phyloP scores from a whole-genome alignment of 495 filamentous ascomycete species.

The Aspergillus cavernicola region DNA sequence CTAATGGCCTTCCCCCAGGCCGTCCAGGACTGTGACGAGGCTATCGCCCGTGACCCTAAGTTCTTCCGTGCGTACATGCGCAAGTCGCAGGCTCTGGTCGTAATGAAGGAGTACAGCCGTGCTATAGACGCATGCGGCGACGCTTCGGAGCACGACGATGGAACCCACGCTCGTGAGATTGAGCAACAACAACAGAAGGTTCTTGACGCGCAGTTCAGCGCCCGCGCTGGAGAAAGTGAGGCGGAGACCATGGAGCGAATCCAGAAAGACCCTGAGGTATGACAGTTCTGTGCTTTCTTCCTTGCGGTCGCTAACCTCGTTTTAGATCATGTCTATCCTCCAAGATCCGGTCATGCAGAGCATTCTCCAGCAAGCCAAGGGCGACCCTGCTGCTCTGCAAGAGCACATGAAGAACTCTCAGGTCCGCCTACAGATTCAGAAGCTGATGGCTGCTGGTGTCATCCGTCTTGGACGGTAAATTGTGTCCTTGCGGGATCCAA shows the following conservation, averaged over 20 bases:
- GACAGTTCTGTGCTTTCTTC: no score
- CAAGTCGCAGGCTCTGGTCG: constrained; percentile 88
- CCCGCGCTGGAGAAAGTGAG: constrained; percentile 91
- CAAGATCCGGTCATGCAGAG: constrained; percentile 96
- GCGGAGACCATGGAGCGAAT: constrained; percentile 92
- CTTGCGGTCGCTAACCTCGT: no score
- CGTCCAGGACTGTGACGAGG: constrained; percentile 86
- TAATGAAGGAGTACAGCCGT: constrained; percentile 96
- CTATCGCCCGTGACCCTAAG: constrained; percentile 83
- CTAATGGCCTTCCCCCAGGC: constrained; percentile 91
- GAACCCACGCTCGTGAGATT: constrained; percentile 81
- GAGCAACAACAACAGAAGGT: constrained; percentile 94
- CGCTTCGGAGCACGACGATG: constrained; percentile 72
- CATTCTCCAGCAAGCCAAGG: constrained; percentile 94
- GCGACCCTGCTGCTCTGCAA: constrained; percentile 82
- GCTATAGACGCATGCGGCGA: constrained; percentile 86
- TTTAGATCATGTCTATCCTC: constrained; percentile 90
- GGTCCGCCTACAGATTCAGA: constrained; percentile 83
- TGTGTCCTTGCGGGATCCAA: background rate
- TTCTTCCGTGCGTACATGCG: constrained; percentile 95
- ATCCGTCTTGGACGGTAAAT: constrained; percentile 69
- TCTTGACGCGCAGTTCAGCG: constrained; percentile 81
- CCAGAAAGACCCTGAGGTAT: constrained; percentile 87
- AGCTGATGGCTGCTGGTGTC: constrained; percentile 86
- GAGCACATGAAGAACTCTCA: constrained; percentile 94